Conservation (phyloP, 2,329 filamentous ascomycete genomes). For the Xylariales sp. region DNA sequence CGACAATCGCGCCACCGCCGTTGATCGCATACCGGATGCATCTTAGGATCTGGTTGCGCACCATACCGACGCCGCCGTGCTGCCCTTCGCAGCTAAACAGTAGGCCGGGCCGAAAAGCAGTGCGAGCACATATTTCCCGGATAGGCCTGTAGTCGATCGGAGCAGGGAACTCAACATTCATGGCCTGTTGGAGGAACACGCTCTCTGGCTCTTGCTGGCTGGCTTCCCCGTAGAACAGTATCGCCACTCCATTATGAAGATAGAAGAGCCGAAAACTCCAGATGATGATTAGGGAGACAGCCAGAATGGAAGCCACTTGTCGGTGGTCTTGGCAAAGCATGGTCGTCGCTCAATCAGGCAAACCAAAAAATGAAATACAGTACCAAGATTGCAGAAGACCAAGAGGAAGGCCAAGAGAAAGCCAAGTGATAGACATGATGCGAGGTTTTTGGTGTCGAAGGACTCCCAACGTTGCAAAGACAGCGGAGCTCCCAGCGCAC, state of each 20-base stretch:
- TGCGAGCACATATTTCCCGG: conserved; percentile 25
- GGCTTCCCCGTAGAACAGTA: conserved; percentile 10
- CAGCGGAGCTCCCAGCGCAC: background rate
- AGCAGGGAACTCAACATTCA: conserved; percentile 28
- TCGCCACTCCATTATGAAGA: conserved; percentile 9
- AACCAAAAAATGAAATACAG: background rate
- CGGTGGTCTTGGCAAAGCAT: no score
- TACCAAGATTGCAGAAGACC: background rate
- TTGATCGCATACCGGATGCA: conserved; percentile 36
- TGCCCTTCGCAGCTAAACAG: conserved; percentile 36
- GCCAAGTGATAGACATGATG: background rate
- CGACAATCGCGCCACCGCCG: conserved; percentile 30
- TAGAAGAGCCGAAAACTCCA: conserved; percentile 13
- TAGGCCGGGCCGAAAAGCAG: conserved; percentile 28
- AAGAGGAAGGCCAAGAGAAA: conserved; percentile 1
- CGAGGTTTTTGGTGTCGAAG: background rate
- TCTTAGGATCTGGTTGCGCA: conserved; percentile 35
- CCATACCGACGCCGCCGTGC: conserved; percentile 34
- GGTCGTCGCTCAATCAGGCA: no score
- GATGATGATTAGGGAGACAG: conserved; percentile 8
- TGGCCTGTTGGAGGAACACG: conserved; percentile 21
- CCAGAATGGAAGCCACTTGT: no score
- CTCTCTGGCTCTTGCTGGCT: conserved; percentile 12
- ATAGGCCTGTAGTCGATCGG: conserved; percentile 31
- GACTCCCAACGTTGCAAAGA: background rate